Conservation (phyloP, 192 early-diverging fungal genomes). For the Coemansia sp. region DNA sequence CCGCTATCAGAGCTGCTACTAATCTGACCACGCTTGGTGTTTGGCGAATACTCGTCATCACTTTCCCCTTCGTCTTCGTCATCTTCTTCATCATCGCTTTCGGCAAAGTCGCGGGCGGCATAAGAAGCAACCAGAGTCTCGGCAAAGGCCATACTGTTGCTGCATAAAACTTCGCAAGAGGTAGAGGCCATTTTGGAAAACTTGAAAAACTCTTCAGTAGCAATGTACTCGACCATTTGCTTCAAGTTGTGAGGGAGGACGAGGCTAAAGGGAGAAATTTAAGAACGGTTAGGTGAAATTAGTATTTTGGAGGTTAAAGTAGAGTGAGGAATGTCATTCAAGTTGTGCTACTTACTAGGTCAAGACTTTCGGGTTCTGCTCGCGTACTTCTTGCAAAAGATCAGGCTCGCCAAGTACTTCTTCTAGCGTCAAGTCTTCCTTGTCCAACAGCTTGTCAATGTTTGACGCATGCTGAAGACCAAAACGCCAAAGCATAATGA, state of each 20-base stretch:
- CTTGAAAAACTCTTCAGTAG: slow-evolving; percentile 83
- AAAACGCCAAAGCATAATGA: slow-evolving; percentile 90
- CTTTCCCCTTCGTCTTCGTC: background rate
- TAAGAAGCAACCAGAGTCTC: slow-evolving; percentile 41
- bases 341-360: slow-evolving; percentile 73
- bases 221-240: slow-evolving; percentile 83
- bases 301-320: too few relatives aligned
- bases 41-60: background rate
- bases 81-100: slow-evolving; percentile 39
- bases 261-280: slow-evolving; percentile 40
- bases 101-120: slow-evolving; percentile 41
- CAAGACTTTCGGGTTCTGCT: slow-evolving; percentile 88
- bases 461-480: slow-evolving; percentile 90
- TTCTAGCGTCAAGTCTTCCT: slow-evolving; percentile 86
- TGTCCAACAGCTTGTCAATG: slow-evolving; percentile 91
- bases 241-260: slow-evolving; percentile 74
- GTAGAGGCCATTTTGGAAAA: slow-evolving; percentile 49
- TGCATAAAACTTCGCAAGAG: slow-evolving; percentile 58
- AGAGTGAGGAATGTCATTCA: too few relatives aligned
- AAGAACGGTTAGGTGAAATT: background rate
- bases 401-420: slow-evolving; percentile 93
- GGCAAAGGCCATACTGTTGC: slow-evolving; percentile 48
- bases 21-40: background rate
- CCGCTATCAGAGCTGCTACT: background rate
- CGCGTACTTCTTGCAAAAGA: slow-evolving; percentile 93